phyloP scores from a whole-genome alignment of 139 green algal genomes.

The Yamagishiella unicocca region DNA sequence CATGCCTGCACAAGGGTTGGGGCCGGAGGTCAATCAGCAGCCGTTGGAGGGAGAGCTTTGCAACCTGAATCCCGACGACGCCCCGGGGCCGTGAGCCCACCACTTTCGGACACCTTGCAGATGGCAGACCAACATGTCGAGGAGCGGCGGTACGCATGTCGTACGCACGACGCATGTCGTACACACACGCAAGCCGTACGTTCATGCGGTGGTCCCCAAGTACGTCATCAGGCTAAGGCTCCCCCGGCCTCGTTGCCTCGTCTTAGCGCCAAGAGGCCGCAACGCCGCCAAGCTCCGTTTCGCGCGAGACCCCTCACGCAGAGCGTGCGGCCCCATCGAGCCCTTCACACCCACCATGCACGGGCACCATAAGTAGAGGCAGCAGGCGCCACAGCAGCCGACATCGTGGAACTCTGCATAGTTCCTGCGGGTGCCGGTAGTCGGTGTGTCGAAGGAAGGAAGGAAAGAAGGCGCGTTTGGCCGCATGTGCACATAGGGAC shows the following conservation, averaged over 20 bases:
- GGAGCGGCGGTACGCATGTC: background rate
- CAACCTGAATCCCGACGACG: background rate
- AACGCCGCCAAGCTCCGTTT: background rate
- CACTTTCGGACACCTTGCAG: background rate
- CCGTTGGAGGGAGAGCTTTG: background rate
- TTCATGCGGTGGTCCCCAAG: background rate
- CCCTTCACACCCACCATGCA: background rate
- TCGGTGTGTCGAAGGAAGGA: too few species aligned
- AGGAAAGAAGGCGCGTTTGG: too few species aligned
- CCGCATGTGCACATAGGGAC: too few species aligned
- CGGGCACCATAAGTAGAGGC: constrained; percentile 15
- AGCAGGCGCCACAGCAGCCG: constrained; percentile 37
- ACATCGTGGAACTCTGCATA: background rate
- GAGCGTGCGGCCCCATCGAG: background rate
- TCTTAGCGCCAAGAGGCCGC: background rate
- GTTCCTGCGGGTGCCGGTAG: background rate
- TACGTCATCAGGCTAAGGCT: background rate
- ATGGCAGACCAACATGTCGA: background rate
- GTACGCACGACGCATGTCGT: background rate
- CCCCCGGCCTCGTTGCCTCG: background rate
- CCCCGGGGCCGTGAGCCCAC: background rate
- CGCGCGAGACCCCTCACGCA: background rate
- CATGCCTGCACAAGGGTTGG: background rate
- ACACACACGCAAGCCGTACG: background rate
- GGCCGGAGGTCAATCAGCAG: background rate